Evolutionary conservation across 306 rosid species (phyloP), one percentile per base, ranked within the genome.

Genomic region (Vigna trinervia): DNA sequence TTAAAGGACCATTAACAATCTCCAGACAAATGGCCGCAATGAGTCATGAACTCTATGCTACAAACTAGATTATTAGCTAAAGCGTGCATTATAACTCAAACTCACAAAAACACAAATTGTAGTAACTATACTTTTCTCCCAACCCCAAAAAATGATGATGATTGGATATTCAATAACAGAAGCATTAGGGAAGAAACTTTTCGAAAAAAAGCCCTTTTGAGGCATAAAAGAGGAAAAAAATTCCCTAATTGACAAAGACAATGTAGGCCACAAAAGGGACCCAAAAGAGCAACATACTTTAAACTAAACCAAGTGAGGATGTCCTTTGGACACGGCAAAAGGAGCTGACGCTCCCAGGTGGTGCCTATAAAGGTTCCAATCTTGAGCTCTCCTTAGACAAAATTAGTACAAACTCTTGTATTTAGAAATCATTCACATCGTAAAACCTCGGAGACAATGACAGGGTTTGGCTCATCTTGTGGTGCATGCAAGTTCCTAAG

Each of bases 401-500:
- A 45, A 62, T 30, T 62, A 72, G 46, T 43, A 23, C 69, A 67
- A 30, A 30, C 34, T 39, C 32, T 51, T 56, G 26, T 38, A 56
- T 84, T 75, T 63, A 62, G 69, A 61, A 64, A 74, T 54, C 87
- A 74, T 61, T 20, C 75, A 62, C 81, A 82, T 36, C 58, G 69
- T 51, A 84, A 62, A 73, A 73, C 74, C 53, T 64, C 79, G 15
- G 12, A 64, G 85, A 85, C 69, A 84, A 87, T 86, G 97, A 87
- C 89, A 80, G 92, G 97, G 62, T 59, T 74, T 50, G 86, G 96
- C 51, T 81, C 92, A 72, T 92, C 97, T 60, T 92, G 97, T 81
- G 97, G 97, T 78, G 96, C 97, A 72, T 92, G 97, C 92, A 92
- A 89, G 83, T 90, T 92, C 76, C 82, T 92, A 14, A 85, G 97